phyloP scores from a whole-genome alignment of 345 rosid species.

The Punica granatum region DNA sequence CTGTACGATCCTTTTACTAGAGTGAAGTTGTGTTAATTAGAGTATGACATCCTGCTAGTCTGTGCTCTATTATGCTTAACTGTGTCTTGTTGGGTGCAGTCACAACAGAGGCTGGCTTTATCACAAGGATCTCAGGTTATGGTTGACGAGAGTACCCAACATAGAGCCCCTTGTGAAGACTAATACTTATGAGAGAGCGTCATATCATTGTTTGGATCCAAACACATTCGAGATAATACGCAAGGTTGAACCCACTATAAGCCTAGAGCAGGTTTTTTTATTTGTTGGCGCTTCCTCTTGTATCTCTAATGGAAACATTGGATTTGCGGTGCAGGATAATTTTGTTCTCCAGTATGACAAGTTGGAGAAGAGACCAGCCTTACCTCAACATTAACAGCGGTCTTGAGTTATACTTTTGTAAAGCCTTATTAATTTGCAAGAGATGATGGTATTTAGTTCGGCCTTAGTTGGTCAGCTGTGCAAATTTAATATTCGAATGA shows the following conservation, averaged over 20 bases:
- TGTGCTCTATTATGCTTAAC: neutral
- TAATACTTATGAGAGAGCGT: conserved; percentile 64
- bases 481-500: neutral
- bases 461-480: neutral
- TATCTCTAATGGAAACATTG: neutral
- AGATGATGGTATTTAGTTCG: neutral
- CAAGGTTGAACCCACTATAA: conserved; percentile 40
- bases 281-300: neutral
- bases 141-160: conserved; percentile 67
- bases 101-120: conserved; percentile 84
- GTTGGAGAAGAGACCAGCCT: conserved; percentile 84
- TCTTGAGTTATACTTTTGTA: conserved; percentile 38
- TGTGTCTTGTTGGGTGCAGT: conserved; percentile 37
- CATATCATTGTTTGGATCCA: conserved; percentile 87
- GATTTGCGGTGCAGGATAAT: conserved; percentile 65
- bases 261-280: neutral
- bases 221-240: conserved; percentile 58
- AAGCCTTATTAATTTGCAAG: conserved; percentile 26
- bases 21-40: neutral
- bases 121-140: conserved; percentile 71
- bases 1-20: conserved; percentile 49
- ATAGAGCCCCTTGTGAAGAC: conserved; percentile 87
- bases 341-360: conserved; percentile 63
- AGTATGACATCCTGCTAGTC: neutral
- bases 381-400: conserved; percentile 60